phyloP scores from a whole-genome alignment of 345 rosid species.

The Mercurialis annua region DNA sequence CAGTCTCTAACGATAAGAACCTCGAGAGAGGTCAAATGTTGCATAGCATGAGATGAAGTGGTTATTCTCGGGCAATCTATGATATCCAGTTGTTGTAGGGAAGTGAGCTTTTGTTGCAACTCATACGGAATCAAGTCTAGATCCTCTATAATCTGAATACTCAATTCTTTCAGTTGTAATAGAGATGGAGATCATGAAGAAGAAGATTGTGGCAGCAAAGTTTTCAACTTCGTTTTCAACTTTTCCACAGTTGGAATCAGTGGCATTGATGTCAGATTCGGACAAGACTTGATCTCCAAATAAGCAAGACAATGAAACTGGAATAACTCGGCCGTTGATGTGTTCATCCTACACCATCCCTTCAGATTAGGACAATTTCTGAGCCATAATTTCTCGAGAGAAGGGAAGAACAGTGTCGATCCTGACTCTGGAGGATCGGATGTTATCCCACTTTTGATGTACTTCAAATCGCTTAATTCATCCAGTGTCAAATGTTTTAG shows the following conservation, averaged over 20 bases:
- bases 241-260: neutral
- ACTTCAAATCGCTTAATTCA: neutral
- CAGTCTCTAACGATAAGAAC: too few relatives aligned
- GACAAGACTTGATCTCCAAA: neutral
- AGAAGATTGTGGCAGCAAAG: neutral
- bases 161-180: too few relatives aligned
- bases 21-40: too few relatives aligned
- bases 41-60: neutral
- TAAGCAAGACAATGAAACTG: neutral
- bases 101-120: conserved; percentile 10
- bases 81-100: neutral
- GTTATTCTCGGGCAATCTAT: neutral
- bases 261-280: conserved; percentile 14
- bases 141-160: too few relatives aligned
- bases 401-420: neutral
- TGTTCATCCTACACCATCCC: conserved; percentile 11
- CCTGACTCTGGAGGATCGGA: too few relatives aligned
- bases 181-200: too few relatives aligned
- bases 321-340: neutral
- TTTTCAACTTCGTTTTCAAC: neutral
- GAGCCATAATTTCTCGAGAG: conserved; percentile 1
- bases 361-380: conserved; percentile 10
- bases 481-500: neutral
- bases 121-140: neutral
- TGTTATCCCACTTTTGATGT: neutral